Evolutionary conservation across 116 monocot genomes (phyloP), one percentile per base, ranked within the genome.

Genomic region (Zostera marina): DNA sequence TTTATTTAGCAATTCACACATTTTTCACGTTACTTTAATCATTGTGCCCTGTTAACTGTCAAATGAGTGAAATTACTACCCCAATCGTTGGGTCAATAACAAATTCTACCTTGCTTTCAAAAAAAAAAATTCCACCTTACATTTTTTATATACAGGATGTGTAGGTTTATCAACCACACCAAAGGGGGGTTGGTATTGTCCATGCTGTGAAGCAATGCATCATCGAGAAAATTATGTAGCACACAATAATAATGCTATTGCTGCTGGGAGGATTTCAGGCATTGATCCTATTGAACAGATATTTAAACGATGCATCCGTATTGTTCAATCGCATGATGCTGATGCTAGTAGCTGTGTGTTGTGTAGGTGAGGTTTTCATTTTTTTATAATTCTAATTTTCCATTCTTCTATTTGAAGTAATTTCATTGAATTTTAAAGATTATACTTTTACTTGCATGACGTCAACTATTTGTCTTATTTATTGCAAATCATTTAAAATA

Each of bases 201-300:
- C 71, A 42, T 76, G 62, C 73, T 98, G 98, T 67, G 47, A 72
- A 63, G 71, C 59, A 72, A 68, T 79, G 47, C 73, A 75, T 73
- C 76, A 80, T 54, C 76, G 73, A 68, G 86, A 90, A 66, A 82
- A 62, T 21, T 66, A 40, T 67, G 59, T 77, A 23, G 69, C 67
- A 51, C 61, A 64, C 60, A 92, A 86, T 72, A 64, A 75, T 20
- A 92, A 91, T 74, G 82, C 91, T 49, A 73, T 82, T 71, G 86
- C 82, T 69, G 82, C 82, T 63, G 86, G 83, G 42, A 78, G 86
- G 57, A 69, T 83, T 79, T 65, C 72, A 19, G 80, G 79, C 66
- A 72, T 81, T 42, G 83, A 90, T 73, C 79, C 82, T 8, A 76
- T 90, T 5, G 86, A 86, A 14, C 78, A 90, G 53, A 98, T 98